Percentiles rank a stretch among this genome's conserved stretches.
Conservation (phyloP, 768 basidiomycete species). For the Pulveroboletus sp. region DNA sequence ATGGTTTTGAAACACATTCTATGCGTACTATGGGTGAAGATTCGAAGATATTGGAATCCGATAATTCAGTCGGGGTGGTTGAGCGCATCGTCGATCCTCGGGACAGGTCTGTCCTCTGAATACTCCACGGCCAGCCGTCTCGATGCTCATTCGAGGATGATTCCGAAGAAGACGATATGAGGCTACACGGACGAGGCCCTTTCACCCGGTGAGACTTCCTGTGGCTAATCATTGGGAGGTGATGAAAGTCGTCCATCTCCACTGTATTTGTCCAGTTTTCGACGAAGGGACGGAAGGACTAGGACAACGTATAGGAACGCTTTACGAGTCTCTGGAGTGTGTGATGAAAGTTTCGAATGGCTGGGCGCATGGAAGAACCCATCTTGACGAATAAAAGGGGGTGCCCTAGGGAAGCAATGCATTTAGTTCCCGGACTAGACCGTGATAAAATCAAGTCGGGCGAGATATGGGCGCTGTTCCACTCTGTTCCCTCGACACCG, state of each 20-base stretch:
- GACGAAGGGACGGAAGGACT: not conserved
- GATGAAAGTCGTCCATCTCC: slow-evolving; percentile 12
- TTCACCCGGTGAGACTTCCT: slow-evolving; percentile 18
- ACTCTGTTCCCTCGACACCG: slow-evolving; percentile 18
- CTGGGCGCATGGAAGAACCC: slow-evolving; percentile 1
- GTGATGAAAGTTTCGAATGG: slow-evolving; percentile 8
- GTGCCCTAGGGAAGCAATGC: not conserved
- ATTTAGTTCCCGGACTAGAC: slow-evolving; percentile 3
- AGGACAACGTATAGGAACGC: not conserved
- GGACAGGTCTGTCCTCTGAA: slow-evolving; percentile 6
- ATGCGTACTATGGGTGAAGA: slow-evolving; percentile 3
- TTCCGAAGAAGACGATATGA: slow-evolving; percentile 14
- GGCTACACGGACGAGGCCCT: slow-evolving; percentile 32
- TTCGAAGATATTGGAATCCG: slow-evolving; percentile 9
- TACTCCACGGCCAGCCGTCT: slow-evolving; percentile 20
- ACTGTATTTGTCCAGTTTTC: not conserved
- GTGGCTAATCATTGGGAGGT: slow-evolving; percentile 4
- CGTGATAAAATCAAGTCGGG: not conserved
- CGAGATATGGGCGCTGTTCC: slow-evolving; percentile 11
- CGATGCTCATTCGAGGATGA: slow-evolving; percentile 10
- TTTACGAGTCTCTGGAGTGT: not conserved
- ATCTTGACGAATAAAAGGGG: slow-evolving; percentile 21
- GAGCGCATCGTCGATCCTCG: slow-evolving; percentile 19
- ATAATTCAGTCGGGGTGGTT: slow-evolving; percentile 10
- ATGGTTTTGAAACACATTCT: slow-evolving; percentile 5